Conservation (phyloP, 2,329 filamentous ascomycete genomes). For the Colletotrichum sp. region DNA sequence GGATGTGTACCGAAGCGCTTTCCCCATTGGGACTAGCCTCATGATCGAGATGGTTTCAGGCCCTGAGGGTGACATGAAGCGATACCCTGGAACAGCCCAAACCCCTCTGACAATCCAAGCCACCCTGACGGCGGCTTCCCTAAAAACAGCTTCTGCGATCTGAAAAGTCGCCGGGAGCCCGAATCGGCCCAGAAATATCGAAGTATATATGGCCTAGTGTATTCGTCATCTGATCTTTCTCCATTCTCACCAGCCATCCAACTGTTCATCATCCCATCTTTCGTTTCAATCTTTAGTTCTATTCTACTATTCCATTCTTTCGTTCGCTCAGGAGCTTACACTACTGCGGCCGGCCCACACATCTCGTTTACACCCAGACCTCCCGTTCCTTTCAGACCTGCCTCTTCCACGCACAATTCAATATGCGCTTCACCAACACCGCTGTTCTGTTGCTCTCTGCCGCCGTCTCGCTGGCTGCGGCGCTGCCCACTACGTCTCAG, state of each 20-base stretch:
- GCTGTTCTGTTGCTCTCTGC: background rate
- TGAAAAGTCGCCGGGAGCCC: background rate
- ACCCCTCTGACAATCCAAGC: background rate
- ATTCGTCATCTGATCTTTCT: background rate
- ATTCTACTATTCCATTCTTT: background rate
- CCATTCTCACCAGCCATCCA: background rate
- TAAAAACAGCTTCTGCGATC: background rate
- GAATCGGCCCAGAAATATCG: fast-evolving
- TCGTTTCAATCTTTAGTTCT: background rate
- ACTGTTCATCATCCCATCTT: background rate
- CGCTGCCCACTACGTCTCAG: background rate
- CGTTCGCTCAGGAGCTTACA: background rate
- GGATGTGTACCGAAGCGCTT: background rate
- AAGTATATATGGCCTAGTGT: background rate
- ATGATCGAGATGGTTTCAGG: background rate
- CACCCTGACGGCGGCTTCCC: background rate
- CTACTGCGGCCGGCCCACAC: background rate
- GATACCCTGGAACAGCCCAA: background rate
- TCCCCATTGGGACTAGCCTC: background rate
- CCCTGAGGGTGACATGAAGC: background rate
- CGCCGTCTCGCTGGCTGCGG: background rate
- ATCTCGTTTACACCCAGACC: background rate
- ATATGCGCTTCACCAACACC: background rate
- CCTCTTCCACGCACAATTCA: background rate
- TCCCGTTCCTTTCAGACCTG: background rate